Conservation (phyloP, 2,329 filamentous ascomycete genomes). For the Aspergillus flavus region DNA sequence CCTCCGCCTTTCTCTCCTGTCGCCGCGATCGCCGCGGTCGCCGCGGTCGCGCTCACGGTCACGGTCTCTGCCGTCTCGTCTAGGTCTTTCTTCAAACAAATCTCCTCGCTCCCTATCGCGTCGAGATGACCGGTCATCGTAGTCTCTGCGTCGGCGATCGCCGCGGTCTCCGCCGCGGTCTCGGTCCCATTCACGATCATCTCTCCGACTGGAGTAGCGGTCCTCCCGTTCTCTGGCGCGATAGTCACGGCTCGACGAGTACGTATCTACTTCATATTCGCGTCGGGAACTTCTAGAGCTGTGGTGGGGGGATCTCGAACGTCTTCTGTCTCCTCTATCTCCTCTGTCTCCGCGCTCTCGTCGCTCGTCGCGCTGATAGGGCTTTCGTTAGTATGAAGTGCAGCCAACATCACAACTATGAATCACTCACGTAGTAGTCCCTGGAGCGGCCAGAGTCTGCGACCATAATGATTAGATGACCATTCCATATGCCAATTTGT, state of each 20-base stretch:
- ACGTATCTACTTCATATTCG: constrained; percentile 78
- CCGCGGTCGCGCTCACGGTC: constrained; percentile 34
- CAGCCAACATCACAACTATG: background rate
- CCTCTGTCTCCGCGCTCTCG: constrained; percentile 46
- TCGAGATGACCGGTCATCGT: constrained; percentile 61
- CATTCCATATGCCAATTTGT: background rate
- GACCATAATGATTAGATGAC: constrained; percentile 31
- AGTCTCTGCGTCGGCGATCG: constrained; percentile 59
- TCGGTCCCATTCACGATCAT: constrained; percentile 77
- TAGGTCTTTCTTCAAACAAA: constrained; percentile 64
- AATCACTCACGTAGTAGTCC: constrained; percentile 55
- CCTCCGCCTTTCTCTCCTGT: constrained; percentile 62
- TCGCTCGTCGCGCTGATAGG: constrained; percentile 49
- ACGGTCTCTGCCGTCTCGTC: constrained; percentile 44
- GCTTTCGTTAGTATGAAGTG: background rate
- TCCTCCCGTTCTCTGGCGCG: constrained; percentile 93
- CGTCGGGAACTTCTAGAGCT: constrained; percentile 67
- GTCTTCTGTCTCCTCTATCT: constrained; percentile 64
- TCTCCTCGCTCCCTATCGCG: constrained; percentile 59
- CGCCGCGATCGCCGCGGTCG: constrained; percentile 53
- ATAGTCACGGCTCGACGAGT: constrained; percentile 90
- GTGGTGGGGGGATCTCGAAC: constrained; percentile 84
- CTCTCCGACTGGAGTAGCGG: constrained; percentile 73
- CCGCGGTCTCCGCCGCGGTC: constrained; percentile 65
- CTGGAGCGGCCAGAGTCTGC: constrained; percentile 56